Conservation (phyloP, 2,329 filamentous ascomycete species). For the Cordyceps tenuipes region DNA sequence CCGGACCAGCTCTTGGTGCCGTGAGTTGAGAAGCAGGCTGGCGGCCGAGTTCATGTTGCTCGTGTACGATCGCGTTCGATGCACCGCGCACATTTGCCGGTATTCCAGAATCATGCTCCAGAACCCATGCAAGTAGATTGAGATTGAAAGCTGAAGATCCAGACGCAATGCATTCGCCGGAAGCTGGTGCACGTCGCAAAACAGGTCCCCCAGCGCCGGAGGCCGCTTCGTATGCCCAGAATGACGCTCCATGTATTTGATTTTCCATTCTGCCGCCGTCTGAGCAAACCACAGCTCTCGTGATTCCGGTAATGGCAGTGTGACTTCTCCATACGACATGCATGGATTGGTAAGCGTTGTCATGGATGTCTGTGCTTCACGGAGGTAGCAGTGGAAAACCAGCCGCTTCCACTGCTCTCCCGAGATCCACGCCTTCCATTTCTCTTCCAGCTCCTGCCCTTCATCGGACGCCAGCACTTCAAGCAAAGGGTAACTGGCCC, state of each 20-base stretch:
- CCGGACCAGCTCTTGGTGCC: constrained; percentile 55
- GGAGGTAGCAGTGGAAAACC: constrained; percentile 54
- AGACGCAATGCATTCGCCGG: constrained; percentile 39
- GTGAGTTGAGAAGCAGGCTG: constrained; percentile 41
- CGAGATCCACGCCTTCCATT: constrained; percentile 58
- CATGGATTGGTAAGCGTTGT: constrained; percentile 55
- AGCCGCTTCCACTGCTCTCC: constrained; percentile 61
- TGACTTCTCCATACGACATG: constrained; percentile 62
- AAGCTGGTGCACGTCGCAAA: constrained; percentile 48
- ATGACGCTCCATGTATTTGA: constrained; percentile 40
- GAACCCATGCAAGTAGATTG: constrained; percentile 56
- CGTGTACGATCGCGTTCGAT: constrained; percentile 39
- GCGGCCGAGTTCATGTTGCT: constrained; percentile 30
- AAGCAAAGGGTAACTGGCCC: constrained; percentile 44
- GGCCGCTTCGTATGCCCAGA: constrained; percentile 31
- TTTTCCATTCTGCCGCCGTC: constrained; percentile 57
- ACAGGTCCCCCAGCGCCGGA: constrained; percentile 46
- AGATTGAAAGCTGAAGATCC: constrained; percentile 48
- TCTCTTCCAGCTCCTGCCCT: constrained; percentile 48
- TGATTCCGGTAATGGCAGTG: constrained; percentile 54
- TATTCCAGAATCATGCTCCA: constrained; percentile 61
- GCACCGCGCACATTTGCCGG: constrained; percentile 47
- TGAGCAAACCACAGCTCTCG: constrained; percentile 58
- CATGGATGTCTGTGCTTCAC: constrained; percentile 61
- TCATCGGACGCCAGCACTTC: constrained; percentile 45